These are phyloP conservation scores for Porogramme epimiltina DNA, from an alignment of 1,284 basidiomycete species.

Conservation along the genomic window DNA sequence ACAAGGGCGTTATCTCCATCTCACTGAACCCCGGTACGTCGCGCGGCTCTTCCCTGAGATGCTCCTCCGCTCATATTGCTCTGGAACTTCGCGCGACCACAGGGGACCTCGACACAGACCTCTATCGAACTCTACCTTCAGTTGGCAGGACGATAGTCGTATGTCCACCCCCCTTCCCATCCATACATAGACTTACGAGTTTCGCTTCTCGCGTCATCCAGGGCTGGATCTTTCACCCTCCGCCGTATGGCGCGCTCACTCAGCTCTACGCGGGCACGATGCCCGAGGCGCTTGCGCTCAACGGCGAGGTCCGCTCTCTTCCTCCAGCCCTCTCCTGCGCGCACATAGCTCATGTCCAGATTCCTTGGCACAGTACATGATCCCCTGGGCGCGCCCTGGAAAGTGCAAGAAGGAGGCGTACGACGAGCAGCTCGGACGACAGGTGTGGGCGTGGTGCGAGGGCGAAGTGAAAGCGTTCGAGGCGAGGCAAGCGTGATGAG, in stretches of 20 bases:
- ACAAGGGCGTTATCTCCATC: slow-evolving; percentile 37
- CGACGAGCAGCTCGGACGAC: slow-evolving; percentile 31
- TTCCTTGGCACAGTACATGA: slow-evolving; percentile 23
- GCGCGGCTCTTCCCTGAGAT: background rate
- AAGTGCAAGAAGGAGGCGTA: slow-evolving; percentile 22
- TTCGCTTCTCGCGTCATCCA: background rate
- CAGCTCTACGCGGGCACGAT: slow-evolving; percentile 28
- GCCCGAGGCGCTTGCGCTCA: slow-evolving; percentile 24
- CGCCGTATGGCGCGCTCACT: slow-evolving; percentile 25
- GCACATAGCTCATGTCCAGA: background rate
- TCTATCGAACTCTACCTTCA: slow-evolving; percentile 12
- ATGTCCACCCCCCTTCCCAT: background rate
- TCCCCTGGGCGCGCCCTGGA: slow-evolving; percentile 41
- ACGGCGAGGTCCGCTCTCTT: slow-evolving; percentile 23
- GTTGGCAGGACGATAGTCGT: slow-evolving; percentile 11
- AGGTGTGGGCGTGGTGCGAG: slow-evolving; percentile 43
- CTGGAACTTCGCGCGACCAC: background rate
- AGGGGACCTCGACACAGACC: slow-evolving; percentile 22
- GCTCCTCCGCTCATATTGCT: background rate
- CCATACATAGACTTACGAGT: background rate
- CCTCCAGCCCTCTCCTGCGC: background rate
- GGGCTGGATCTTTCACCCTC: slow-evolving; percentile 8
- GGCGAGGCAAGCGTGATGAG: too few relatives aligned
- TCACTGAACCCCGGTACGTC: slow-evolving; percentile 40
- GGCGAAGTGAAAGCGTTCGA: slow-evolving; percentile 30